Percentiles rank a stretch among this genome's conserved stretches.
Conservation (phyloP, 2,329 filamentous ascomycete genomes). For the Scolecobasidium constrictum region DNA sequence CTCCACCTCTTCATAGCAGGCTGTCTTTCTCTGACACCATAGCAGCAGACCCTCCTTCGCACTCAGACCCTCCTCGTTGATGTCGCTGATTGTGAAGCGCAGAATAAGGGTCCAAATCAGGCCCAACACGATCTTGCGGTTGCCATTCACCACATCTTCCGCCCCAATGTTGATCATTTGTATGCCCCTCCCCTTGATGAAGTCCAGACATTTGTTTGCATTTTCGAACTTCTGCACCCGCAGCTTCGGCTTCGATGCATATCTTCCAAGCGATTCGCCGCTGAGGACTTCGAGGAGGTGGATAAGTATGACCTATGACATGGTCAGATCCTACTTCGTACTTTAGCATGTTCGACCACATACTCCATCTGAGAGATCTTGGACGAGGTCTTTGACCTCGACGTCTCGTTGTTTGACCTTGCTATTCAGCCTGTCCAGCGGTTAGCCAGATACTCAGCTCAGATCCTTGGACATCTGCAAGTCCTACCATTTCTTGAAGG, state of each 20-base stretch:
- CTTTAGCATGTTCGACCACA: too few species aligned
- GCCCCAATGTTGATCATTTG: constrained; percentile 98
- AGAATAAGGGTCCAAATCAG: constrained; percentile 98
- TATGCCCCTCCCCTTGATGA: constrained; percentile 80
- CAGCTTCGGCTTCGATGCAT: constrained; percentile 91
- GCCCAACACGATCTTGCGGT: constrained; percentile 92
- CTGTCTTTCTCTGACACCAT: constrained; percentile 98
- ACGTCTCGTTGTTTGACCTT: constrained; percentile 73
- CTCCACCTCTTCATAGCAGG: constrained; percentile 94
- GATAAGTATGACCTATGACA: constrained; percentile 71
- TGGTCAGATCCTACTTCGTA: neutral
- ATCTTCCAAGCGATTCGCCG: constrained; percentile 86
- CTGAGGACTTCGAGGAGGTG: constrained; percentile 95
- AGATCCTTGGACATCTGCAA: neutral
- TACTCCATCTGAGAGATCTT: constrained; percentile 88
- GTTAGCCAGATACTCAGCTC: neutral
- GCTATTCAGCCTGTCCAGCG: constrained; percentile 86
- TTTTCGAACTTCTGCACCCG: constrained; percentile 97
- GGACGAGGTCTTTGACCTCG: constrained; percentile 76
- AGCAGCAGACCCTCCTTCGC: constrained; percentile 90
- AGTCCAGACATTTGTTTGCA: constrained; percentile 89
- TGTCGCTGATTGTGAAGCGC: constrained; percentile 96
- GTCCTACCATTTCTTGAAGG: constrained; percentile 90
- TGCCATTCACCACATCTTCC: constrained; percentile 96
- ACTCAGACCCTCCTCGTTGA: constrained; percentile 95